Evolutionary conservation across 371 early-diverging fungal genomes (phyloP).

Genomic region (Rhizopus delemar): DNA sequence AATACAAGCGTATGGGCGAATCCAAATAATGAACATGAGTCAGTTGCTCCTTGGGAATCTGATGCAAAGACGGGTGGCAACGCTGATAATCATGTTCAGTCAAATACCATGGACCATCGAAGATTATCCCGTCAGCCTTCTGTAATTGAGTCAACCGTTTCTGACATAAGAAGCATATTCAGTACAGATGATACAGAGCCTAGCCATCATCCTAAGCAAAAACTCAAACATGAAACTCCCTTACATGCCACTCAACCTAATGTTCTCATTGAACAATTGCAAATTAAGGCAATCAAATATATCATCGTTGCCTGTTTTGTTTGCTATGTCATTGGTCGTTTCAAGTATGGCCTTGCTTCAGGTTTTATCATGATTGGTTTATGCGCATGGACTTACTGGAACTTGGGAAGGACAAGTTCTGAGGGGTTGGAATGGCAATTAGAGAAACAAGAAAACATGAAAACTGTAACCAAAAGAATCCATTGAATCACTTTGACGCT

Average conservation of each 20-base stretch:
- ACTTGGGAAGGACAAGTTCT: constrained; percentile 23
- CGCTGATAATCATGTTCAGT: background rate
- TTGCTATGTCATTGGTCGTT: constrained; percentile 33
- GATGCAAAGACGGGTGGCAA: background rate
- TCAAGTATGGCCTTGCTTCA: constrained; percentile 20
- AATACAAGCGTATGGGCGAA: constrained; percentile 22
- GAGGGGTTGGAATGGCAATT: constrained; percentile 38
- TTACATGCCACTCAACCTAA: constrained; percentile 24
- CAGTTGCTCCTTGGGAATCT: background rate
- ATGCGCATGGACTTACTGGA: constrained; percentile 36
- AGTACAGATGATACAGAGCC: constrained; percentile 7
- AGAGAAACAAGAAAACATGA: constrained; percentile 36
- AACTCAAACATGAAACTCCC: constrained; percentile 16
- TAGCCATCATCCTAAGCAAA: constrained; percentile 1
- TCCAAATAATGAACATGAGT: constrained; percentile 8
- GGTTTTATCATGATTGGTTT: constrained; percentile 19
- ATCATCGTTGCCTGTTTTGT: constrained; percentile 25
- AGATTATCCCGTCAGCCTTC: constrained; percentile 65
- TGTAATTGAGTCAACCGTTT: constrained; percentile 60
- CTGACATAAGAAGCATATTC: constrained; percentile 19
- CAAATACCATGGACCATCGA: constrained; percentile 45
- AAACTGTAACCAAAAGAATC: constrained; percentile 25
- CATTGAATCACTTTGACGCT: background rate
- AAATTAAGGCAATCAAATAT: constrained; percentile 36
- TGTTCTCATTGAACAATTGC: constrained; percentile 24